phyloP scores from a whole-genome alignment of 768 basidiomycete genomes.

The Lactarius vividus region DNA sequence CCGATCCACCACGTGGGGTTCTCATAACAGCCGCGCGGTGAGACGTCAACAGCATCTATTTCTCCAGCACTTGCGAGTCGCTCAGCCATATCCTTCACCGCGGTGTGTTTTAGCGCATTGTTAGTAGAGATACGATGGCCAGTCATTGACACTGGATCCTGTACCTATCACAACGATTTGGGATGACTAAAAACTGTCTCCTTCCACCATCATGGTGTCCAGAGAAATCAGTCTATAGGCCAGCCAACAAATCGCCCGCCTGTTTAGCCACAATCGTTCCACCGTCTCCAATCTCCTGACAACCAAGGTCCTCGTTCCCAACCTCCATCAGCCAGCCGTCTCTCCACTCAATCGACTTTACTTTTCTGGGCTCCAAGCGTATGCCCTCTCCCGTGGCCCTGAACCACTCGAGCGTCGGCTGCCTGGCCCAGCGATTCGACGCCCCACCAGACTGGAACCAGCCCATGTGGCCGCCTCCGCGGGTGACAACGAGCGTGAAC shows the following conservation, averaged over 20 bases:
- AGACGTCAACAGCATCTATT: background rate
- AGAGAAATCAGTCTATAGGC: conserved; percentile 25
- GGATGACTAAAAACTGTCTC: background rate
- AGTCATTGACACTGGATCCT: background rate
- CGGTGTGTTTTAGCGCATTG: background rate
- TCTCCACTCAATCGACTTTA: conserved; percentile 44
- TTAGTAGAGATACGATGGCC: background rate
- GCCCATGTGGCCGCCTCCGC: conserved; percentile 79
- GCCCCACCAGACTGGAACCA: conserved; percentile 62
- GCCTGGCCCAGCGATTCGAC: conserved; percentile 59
- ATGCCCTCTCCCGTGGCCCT: conserved; percentile 56
- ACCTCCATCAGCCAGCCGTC: conserved; percentile 56
- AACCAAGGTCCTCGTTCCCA: conserved; percentile 56
- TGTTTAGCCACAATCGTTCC: conserved; percentile 28
- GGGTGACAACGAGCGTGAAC: conserved; percentile 64
- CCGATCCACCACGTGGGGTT: background rate
- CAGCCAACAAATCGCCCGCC: conserved; percentile 11
- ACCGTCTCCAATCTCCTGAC: conserved; percentile 54
- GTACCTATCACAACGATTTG: background rate
- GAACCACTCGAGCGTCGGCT: conserved; percentile 76
- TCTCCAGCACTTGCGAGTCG: background rate
- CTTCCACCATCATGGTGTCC: too few relatives aligned
- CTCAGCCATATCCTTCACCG: background rate
- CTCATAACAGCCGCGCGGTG: background rate
- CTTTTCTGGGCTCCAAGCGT: conserved; percentile 36